A percentile compares a stretch with the other conserved stretches of the same genome.
Evolutionary conservation across 805 yeast species (phyloP).

Genomic region (Kodamaea sagamina): DNA sequence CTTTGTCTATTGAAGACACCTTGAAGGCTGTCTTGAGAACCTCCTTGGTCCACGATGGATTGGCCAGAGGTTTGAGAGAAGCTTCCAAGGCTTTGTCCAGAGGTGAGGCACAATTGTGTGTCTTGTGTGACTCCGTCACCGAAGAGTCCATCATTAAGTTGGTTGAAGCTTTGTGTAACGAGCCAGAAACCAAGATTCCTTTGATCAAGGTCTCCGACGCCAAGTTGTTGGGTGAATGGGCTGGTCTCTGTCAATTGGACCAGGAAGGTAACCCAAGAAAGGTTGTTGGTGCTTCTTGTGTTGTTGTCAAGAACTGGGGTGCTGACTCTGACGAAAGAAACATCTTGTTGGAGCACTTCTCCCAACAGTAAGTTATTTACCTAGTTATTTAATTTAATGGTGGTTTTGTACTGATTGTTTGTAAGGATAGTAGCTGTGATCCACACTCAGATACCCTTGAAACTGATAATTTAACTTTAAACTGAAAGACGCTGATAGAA

Average conservation of each 20-base stretch:
- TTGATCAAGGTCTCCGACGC: slow-evolving; percentile 99
- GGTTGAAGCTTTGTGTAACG: slow-evolving; percentile 99
- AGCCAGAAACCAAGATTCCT: slow-evolving; percentile 94
- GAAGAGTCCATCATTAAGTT: slow-evolving; percentile 95
- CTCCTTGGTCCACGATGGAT: slow-evolving; percentile 97
- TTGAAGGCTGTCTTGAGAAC: slow-evolving; percentile 97
- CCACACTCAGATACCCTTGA: no score
- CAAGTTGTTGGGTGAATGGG: slow-evolving; percentile 99
- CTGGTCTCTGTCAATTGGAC: slow-evolving; percentile 99
- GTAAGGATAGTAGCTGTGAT: no score
- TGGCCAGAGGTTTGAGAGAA: slow-evolving; percentile 99
- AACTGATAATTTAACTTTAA: no score
- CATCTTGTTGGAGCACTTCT: slow-evolving; percentile 93
- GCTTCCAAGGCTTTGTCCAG: slow-evolving; percentile 97
- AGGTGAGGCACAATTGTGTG: slow-evolving; percentile 97
- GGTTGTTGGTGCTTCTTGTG: slow-evolving; percentile 99
- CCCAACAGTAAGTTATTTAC: slow-evolving; percentile 65
- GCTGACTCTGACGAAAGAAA: slow-evolving; percentile 97
- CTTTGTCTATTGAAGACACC: slow-evolving; percentile 97
- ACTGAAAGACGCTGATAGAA: no score
- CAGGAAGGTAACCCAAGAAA: slow-evolving; percentile 99
- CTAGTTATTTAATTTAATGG: slow-evolving; percentile 6
- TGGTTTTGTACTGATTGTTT: slow-evolving; percentile 9
- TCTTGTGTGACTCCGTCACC: slow-evolving; percentile 96
- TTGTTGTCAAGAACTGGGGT: slow-evolving; percentile 99